Conservation (phyloP, 805 yeast genomes). For the Lachancea sp. region DNA sequence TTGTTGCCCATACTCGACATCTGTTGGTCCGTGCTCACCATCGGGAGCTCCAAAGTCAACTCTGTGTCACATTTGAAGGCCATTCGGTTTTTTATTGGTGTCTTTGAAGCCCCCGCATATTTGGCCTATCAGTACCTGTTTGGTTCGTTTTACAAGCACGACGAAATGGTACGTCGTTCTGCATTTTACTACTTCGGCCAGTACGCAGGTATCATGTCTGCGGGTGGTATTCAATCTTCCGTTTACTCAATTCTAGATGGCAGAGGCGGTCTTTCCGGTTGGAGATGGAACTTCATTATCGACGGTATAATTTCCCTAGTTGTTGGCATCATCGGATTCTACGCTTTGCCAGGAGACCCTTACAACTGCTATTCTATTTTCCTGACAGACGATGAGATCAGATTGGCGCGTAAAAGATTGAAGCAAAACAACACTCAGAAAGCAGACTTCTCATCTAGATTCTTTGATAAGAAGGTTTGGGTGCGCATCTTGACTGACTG, state of each 20-base stretch:
- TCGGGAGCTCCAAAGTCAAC: constrained; percentile 42
- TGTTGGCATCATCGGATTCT: constrained; percentile 51
- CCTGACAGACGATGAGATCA: constrained; percentile 51
- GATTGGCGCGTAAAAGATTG: constrained; percentile 43
- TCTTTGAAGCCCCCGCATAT: constrained; percentile 54
- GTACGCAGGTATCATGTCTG: constrained; percentile 52
- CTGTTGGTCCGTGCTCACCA: constrained; percentile 56
- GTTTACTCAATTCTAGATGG: constrained; percentile 44
- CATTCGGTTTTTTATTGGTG: constrained; percentile 57
- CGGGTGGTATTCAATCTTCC: constrained; percentile 58
- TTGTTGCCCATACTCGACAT: constrained; percentile 44
- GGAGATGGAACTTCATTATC: constrained; percentile 71
- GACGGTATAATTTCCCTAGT: constrained; percentile 55
- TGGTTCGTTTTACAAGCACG: constrained; percentile 53
- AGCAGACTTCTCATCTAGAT: constrained; percentile 23
- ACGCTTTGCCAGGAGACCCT: constrained; percentile 63
- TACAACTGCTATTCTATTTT: constrained; percentile 45
- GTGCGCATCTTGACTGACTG: constrained; percentile 45
- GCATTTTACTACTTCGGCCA: constrained; percentile 58
- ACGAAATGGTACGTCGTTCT: constrained; percentile 57
- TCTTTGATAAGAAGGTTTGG: constrained; percentile 46
- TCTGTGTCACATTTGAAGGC: constrained; percentile 47
- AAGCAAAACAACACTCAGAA: constrained; percentile 31
- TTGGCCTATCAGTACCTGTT: constrained; percentile 53
- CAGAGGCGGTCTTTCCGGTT: constrained; percentile 47